A percentile compares a stretch with the other conserved stretches of the same genome.
These are phyloP conservation scores for Candida manassasensis DNA, from an alignment of 805 yeast genomes.

Conservation along the genomic window DNA sequence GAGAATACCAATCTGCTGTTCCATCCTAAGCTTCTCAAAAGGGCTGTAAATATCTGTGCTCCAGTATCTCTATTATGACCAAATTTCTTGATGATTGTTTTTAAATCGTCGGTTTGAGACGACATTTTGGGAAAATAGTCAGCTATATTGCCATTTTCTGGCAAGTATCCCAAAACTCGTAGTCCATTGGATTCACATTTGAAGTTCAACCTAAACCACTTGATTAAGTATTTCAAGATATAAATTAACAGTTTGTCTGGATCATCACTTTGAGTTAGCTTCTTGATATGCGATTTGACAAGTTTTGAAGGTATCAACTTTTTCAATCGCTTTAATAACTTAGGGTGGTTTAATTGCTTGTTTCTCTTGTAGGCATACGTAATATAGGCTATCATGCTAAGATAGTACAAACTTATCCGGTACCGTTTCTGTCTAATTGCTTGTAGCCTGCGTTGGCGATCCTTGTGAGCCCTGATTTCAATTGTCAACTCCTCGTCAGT, in stretches of 20 bases:
- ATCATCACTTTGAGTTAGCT: constrained; percentile 10
- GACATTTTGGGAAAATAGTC: constrained; percentile 19
- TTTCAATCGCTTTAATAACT: constrained; percentile 17
- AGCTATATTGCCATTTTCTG: constrained; percentile 7
- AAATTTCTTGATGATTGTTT: constrained; percentile 16
- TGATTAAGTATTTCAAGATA: constrained; percentile 26
- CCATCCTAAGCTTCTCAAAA: constrained; percentile 25
- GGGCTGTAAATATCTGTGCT: constrained; percentile 28
- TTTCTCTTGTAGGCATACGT: constrained; percentile 19
- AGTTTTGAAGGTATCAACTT: constrained; percentile 22
- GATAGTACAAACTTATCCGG: constrained; percentile 12
- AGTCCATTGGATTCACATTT: constrained; percentile 26
- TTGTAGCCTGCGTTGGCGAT: not conserved
- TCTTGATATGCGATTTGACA: constrained; percentile 13
- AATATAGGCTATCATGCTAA: constrained; percentile 22
- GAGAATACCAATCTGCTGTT: constrained; percentile 28
- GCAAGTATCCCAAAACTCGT: constrained; percentile 24
- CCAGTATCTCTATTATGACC: constrained; percentile 30
- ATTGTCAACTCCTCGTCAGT: not conserved
- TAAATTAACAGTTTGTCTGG: constrained; percentile 20
- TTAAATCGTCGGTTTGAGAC: constrained; percentile 9
- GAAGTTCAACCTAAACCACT: constrained; percentile 31
- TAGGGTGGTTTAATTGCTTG: constrained; percentile 13
- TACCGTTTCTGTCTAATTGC: not conserved
- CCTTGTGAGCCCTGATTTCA: not conserved